Evolutionary conservation across 2,329 filamentous ascomycete genomes (phyloP).

Genomic region (Xylariaceae sp.): DNA sequence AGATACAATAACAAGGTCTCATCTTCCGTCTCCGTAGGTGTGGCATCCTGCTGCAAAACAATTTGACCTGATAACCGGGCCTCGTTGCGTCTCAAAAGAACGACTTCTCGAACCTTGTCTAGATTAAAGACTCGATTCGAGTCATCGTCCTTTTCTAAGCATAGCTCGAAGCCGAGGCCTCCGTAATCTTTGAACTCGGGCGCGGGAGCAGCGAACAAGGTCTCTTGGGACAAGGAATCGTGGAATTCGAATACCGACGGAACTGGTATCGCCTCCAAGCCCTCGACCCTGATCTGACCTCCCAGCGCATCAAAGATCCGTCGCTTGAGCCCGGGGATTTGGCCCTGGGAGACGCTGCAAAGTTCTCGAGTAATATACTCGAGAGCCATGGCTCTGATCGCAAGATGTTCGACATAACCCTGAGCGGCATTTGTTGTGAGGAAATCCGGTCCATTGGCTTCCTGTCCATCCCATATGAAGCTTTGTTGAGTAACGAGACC

Average conservation of each 20-base stretch:
- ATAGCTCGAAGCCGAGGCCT: conserved; percentile 69
- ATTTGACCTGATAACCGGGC: conserved; percentile 53
- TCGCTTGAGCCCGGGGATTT: conserved; percentile 70
- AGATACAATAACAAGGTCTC: conserved; percentile 63
- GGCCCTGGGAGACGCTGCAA: conserved; percentile 71
- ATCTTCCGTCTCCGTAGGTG: conserved; percentile 60
- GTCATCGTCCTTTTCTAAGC: conserved; percentile 62
- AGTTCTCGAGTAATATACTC: conserved; percentile 88
- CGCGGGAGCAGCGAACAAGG: conserved; percentile 52
- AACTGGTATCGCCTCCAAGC: conserved; percentile 67
- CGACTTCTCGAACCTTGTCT: conserved; percentile 71
- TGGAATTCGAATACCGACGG: conserved; percentile 88
- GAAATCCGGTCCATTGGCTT: conserved; percentile 65
- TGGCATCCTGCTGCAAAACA: conserved; percentile 52
- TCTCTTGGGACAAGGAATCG: conserved; percentile 72
- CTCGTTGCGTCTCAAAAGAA: conserved; percentile 70
- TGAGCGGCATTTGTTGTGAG: conserved; percentile 67
- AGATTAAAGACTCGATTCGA: conserved; percentile 66
- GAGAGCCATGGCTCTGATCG: conserved; percentile 74
- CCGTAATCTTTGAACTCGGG: conserved; percentile 63
- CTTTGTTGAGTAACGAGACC: conserved; percentile 72
- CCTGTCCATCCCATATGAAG: conserved; percentile 73
- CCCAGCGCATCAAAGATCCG: conserved; percentile 74
- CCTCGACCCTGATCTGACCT: conserved; percentile 70
- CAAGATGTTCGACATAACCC: conserved; percentile 76